Evolutionary conservation across 805 yeast species (phyloP), one percentile per base, ranked within the genome.

Genomic region (Saccharomyces eubayanus): DNA sequence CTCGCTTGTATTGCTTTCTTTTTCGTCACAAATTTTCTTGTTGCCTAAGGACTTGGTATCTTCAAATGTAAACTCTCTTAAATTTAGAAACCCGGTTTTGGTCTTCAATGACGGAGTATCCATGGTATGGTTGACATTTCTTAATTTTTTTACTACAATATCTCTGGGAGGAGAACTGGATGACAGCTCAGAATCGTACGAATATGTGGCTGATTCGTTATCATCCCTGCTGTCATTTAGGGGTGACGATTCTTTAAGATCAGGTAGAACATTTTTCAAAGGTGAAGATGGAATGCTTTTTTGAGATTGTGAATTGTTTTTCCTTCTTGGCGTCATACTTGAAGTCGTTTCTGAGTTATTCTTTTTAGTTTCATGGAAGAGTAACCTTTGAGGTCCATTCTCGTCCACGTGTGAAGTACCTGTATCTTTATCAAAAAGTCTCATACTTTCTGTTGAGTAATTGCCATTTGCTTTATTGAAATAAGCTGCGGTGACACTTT

Each of bases 61-160:
- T 49, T 69, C 77, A 51, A 71, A 72, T 21, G 72, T 71, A 55
- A 73, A 73, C 57, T 72, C 74, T 57, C 85, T 70, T 49, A 85
- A 67, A 59, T 84, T 77, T 12, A 69, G 68, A 47, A 75, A 70
- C 0, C 80, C 82, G 8, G 67, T 67, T 62, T 82, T 83, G 66
- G 83, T 83, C 53, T 65, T 70, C 57, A 78, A 70, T 53, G 74
- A 62, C 3, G 62, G 64, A 12, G 59, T 58, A 5, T 60, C 10
- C n/a, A 16, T 12, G 28, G 31, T 47, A 14, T 10, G 8, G 20
- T 47, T 20, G 16, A 36, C 30, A 8, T 31, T 9, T 12, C 30
- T 51, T 29, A 48, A 31, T 3, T 46, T 46, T 14, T 27, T 40
- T 6, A 48, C 28, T 36, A 36, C 11, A 6, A 21, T 16, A 16